These are phyloP conservation scores for Cicer yamashitae DNA, from an alignment of 306 rosid genomes.

Conservation along the genomic window DNA sequence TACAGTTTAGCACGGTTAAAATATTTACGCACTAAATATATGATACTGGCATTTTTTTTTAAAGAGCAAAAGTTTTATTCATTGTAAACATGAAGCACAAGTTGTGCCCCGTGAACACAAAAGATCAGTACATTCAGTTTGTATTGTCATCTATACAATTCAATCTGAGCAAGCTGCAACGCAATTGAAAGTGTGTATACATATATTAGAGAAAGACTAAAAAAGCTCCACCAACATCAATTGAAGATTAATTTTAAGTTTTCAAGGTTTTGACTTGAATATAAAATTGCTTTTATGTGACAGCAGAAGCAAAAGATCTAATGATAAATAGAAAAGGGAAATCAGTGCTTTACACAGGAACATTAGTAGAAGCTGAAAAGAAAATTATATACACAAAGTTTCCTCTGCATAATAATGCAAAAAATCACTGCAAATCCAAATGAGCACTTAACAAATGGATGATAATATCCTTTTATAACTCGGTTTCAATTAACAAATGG, in stretches of 20 bases:
- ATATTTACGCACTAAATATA: slow-evolving; percentile 21
- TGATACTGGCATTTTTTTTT: neutral
- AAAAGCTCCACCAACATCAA: slow-evolving; percentile 11
- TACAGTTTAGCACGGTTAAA: slow-evolving; percentile 19
- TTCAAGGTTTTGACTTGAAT: neutral
- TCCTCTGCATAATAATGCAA: neutral
- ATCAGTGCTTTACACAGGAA: neutral
- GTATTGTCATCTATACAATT: neutral
- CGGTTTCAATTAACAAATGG: slow-evolving; percentile 24
- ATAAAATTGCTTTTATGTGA: slow-evolving; percentile 19
- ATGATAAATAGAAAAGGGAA: slow-evolving; percentile 8
- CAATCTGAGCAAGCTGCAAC: slow-evolving; percentile 32
- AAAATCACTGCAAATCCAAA: slow-evolving; percentile 12
- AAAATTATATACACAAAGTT: neutral
- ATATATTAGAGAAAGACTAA: slow-evolving; percentile 10
- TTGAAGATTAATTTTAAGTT: slow-evolving; percentile 4
- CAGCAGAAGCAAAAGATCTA: slow-evolving; percentile 14
- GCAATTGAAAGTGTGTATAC: neutral
- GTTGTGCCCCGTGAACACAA: no score
- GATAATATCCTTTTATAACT: slow-evolving; percentile 19
- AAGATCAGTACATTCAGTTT: no score
- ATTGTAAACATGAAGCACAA: no score
- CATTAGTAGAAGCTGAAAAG: neutral
- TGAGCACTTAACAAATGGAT: slow-evolving; percentile 7
- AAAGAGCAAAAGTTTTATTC: no score